phyloP scores from a whole-genome alignment of 352 stramenopile species.

The Phytopythium litorale region DNA sequence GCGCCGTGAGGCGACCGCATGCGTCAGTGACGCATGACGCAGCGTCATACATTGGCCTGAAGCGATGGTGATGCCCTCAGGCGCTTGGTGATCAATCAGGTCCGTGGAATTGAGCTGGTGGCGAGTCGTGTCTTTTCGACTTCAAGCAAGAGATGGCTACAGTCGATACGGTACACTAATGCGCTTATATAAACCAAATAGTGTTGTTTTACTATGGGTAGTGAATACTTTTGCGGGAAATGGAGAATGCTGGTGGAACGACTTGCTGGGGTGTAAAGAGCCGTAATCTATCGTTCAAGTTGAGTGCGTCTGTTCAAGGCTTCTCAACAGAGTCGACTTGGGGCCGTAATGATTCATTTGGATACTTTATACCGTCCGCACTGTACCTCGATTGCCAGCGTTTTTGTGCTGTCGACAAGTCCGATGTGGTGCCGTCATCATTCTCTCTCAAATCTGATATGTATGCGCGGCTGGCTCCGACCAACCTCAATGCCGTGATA shows the following conservation, averaged over 20 bases:
- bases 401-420: not conserved
- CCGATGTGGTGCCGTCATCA: not conserved
- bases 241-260: not conserved
- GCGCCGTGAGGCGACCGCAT: too few species aligned
- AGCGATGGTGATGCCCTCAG: too few species aligned
- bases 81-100: too few species aligned
- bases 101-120: too few species aligned
- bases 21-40: too few species aligned
- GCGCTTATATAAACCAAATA: not conserved
- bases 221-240: not conserved
- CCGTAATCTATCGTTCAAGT: not conserved
- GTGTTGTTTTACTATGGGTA: not conserved
- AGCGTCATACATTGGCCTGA: too few species aligned
- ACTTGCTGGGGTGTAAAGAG: not conserved
- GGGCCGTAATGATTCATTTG: not conserved
- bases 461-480: not conserved
- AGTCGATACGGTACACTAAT: not conserved
- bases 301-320: not conserved
- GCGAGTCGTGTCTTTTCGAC: not conserved
- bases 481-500: too few species aligned
- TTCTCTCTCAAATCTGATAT: conserved; percentile 4
- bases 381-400: not conserved
- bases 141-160: conserved; percentile 1
- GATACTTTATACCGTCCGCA: not conserved
- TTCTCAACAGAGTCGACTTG: not conserved